phyloP scores from a whole-genome alignment of 495 filamentous ascomycete genomes.

The Lasiosphaeria ovina region DNA sequence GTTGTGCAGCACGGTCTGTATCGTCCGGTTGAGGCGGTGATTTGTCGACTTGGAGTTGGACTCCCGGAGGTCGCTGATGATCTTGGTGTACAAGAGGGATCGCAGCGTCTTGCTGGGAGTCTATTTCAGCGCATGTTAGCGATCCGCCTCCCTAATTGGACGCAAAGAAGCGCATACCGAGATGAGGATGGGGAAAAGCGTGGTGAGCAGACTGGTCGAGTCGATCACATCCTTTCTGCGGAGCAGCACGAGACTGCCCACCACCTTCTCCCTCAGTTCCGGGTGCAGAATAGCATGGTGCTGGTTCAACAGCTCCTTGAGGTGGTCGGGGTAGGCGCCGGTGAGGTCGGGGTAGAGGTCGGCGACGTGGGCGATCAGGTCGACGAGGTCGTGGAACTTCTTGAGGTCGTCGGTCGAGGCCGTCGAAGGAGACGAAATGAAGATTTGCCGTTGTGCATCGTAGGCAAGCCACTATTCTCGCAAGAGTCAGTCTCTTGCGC shows the following conservation, averaged over 20 bases:
- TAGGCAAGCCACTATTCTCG: slow-evolving; percentile 70
- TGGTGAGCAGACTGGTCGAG: slow-evolving; percentile 76
- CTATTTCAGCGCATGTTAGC: slow-evolving; percentile 23
- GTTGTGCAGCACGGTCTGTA: slow-evolving; percentile 90
- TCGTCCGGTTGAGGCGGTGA: slow-evolving; percentile 86
- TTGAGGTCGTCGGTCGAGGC: slow-evolving; percentile 72
- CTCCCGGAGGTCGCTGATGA: slow-evolving; percentile 81
- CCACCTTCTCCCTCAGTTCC: slow-evolving; percentile 89
- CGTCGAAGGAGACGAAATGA: slow-evolving; percentile 75
- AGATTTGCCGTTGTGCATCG: slow-evolving; percentile 85
- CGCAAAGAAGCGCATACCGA: slow-evolving; percentile 11
- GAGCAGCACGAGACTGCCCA: slow-evolving; percentile 82
- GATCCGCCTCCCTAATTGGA: neutral
- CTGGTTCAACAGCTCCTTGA: slow-evolving; percentile 72
- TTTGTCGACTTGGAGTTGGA: slow-evolving; percentile 83
- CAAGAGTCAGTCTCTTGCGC: slow-evolving; percentile 9
- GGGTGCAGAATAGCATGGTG: slow-evolving; percentile 78
- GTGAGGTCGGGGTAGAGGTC: slow-evolving; percentile 87
- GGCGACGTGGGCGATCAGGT: slow-evolving; percentile 87
- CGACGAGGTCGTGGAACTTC: slow-evolving; percentile 72
- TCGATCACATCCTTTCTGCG: slow-evolving; percentile 90
- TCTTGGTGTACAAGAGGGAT: slow-evolving; percentile 81
- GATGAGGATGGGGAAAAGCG: slow-evolving; percentile 82
- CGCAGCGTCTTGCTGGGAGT: slow-evolving; percentile 87
- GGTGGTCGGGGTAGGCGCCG: slow-evolving; percentile 71